These are phyloP conservation scores for Helichrysum umbraculigerum DNA, from an alignment of 129 eudicot genomes.

Conservation along the genomic window DNA sequence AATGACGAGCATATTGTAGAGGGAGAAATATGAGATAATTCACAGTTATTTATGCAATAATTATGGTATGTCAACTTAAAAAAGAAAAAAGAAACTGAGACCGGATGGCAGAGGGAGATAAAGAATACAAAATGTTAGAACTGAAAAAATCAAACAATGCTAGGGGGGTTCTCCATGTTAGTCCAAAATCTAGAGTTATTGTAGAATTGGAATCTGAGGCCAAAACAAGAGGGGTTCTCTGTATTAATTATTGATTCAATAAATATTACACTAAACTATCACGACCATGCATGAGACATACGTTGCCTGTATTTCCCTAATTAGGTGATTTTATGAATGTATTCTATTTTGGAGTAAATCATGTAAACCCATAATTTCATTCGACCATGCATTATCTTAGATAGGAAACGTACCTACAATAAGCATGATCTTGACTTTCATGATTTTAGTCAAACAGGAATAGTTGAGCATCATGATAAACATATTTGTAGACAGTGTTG, in stretches of 20 bases:
- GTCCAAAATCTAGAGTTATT: neutral
- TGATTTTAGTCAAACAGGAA: neutral
- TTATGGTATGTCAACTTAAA: neutral
- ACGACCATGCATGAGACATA: neutral
- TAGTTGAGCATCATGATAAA: neutral
- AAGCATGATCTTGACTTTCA: neutral
- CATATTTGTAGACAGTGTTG: no score
- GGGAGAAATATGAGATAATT: slow-evolving; percentile 8
- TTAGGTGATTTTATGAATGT: neutral
- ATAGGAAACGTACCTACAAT: neutral
- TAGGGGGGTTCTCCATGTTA: neutral
- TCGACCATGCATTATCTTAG: neutral
- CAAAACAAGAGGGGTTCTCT: neutral
- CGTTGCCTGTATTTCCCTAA: neutral
- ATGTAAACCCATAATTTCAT: neutral
- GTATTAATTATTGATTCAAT: neutral
- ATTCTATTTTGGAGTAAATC: slow-evolving; percentile 4
- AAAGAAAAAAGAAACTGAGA: neutral
- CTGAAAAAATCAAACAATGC: neutral
- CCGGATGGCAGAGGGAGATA: no score
- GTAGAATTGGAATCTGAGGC: slow-evolving; percentile 3
- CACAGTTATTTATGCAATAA: neutral
- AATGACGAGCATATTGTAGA: neutral
- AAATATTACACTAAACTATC: neutral
- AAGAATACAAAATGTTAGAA: slow-evolving; percentile 5